Evolutionary conservation across 2,329 filamentous ascomycete genomes (phyloP).

Genomic region (Cercospora berteroae): DNA sequence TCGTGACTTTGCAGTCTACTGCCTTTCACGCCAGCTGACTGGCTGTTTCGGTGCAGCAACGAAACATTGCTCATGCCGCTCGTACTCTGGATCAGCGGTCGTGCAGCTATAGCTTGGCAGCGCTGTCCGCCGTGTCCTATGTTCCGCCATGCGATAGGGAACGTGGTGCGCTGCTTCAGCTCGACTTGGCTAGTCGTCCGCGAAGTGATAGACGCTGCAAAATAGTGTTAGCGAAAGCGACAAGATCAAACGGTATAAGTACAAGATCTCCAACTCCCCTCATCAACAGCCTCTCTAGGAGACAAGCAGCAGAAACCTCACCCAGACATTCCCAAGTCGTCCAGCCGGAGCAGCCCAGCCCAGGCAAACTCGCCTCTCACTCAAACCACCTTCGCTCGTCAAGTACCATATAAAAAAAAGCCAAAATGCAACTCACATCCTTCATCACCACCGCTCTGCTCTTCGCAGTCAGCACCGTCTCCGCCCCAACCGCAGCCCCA

Average conservation of each 20-base stretch:
- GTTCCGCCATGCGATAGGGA: constrained; percentile 2
- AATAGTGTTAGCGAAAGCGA: background rate
- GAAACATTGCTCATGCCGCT: background rate
- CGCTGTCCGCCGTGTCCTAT: background rate
- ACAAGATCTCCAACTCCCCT: background rate
- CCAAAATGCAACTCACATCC: constrained; percentile 32
- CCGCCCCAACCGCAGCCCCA: constrained; percentile 18
- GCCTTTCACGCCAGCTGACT: constrained; percentile 10
- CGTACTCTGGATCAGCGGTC: constrained; percentile 14
- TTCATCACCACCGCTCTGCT: constrained; percentile 32
- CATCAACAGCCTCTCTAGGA: background rate
- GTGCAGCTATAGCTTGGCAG: constrained; percentile 4
- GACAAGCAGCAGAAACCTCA: constrained; percentile 1
- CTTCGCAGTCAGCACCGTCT: constrained; percentile 32
- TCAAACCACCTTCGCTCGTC: constrained; percentile 3
- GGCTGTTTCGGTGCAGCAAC: constrained; percentile 8
- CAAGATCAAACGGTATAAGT: constrained; percentile 13
- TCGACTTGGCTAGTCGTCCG: background rate
- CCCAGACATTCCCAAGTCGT: background rate
- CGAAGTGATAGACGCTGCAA: background rate
- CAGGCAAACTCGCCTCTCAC: background rate
- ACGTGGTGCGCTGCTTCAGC: constrained; percentile 4
- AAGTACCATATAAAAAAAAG: background rate
- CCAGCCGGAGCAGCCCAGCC: background rate
- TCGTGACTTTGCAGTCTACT: background rate